Conservation (phyloP, 192 early-diverging fungal species). For the Backusella sp. region DNA sequence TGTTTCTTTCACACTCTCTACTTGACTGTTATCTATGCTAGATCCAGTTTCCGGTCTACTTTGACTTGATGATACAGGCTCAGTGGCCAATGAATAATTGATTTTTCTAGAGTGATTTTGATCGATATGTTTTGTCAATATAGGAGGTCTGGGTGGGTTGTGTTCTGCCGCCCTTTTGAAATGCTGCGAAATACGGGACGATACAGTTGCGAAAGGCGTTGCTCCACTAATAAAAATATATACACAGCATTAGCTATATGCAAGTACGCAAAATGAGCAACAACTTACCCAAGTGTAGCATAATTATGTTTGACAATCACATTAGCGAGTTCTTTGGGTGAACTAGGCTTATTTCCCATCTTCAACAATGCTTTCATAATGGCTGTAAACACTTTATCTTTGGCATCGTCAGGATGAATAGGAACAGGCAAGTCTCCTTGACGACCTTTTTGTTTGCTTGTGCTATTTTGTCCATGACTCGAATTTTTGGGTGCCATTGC, state of each 20-base stretch:
- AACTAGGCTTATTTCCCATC: constrained; percentile 74
- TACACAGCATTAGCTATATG: too few relatives aligned
- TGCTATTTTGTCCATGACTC: neutral
- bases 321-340: constrained; percentile 78
- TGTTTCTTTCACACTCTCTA: neutral
- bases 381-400: constrained; percentile 86
- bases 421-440: constrained; percentile 20
- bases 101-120: constrained; percentile 69
- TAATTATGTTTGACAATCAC: constrained; percentile 79
- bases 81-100: constrained; percentile 67
- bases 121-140: constrained; percentile 70
- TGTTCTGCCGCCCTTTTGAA: constrained; percentile 81
- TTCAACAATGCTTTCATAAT: constrained; percentile 80
- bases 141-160: constrained; percentile 67
- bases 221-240: constrained; percentile 51
- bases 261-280: constrained; percentile 12
- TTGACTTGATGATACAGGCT: neutral
- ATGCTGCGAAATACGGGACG: constrained; percentile 87
- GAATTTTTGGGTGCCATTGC: constrained; percentile 3
- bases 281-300: constrained; percentile 70
- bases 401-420: constrained; percentile 75
- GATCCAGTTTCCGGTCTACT: neutral
- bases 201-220: constrained; percentile 87
- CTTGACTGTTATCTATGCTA: neutral
- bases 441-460: constrained; percentile 10